These are phyloP conservation scores for Pseudotulostoma volvatum DNA, from an alignment of 495 filamentous ascomycete species.

Conservation along the genomic window DNA sequence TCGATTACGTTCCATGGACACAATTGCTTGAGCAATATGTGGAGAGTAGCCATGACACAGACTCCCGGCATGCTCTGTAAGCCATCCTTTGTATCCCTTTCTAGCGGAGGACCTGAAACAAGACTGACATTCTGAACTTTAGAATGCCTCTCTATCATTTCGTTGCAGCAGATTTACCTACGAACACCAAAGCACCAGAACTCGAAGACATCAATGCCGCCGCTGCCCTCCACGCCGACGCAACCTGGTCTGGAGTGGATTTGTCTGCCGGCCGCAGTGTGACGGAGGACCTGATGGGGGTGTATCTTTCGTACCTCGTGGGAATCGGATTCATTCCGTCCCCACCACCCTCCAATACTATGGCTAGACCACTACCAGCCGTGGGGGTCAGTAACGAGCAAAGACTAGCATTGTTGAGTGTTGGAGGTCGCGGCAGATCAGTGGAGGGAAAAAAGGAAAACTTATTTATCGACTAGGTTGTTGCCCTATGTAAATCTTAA, in stretches of 20 bases:
- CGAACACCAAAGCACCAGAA: conserved; percentile 61
- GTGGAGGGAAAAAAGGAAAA: too few species aligned
- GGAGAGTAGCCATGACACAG: conserved; percentile 38
- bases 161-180: conserved; percentile 61
- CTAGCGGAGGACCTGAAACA: too few species aligned
- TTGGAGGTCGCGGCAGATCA: conserved; percentile 36
- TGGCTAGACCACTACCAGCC: conserved; percentile 28
- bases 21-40: conserved; percentile 45
- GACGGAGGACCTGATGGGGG: conserved; percentile 48
- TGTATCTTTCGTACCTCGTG: conserved; percentile 58
- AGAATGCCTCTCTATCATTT: conserved; percentile 75
- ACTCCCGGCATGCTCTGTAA: conserved; percentile 49
- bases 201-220: conserved; percentile 63
- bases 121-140: too few species aligned
- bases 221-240: conserved; percentile 43
- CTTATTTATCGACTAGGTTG: too few species aligned
- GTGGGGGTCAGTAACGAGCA: conserved; percentile 33
- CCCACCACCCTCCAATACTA: conserved; percentile 34
- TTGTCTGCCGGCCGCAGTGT: conserved; percentile 45
- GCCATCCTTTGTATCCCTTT: conserved; percentile 5
- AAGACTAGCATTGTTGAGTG: conserved; percentile 29
- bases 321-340: conserved; percentile 50
- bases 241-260: conserved; percentile 45
- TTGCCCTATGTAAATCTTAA: too few species aligned
- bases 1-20: conserved; percentile 42